A percentile compares a stretch with the other conserved stretches of the same genome.
Conservation (phyloP, 345 rosid species). For the Ceriops tagal region DNA sequence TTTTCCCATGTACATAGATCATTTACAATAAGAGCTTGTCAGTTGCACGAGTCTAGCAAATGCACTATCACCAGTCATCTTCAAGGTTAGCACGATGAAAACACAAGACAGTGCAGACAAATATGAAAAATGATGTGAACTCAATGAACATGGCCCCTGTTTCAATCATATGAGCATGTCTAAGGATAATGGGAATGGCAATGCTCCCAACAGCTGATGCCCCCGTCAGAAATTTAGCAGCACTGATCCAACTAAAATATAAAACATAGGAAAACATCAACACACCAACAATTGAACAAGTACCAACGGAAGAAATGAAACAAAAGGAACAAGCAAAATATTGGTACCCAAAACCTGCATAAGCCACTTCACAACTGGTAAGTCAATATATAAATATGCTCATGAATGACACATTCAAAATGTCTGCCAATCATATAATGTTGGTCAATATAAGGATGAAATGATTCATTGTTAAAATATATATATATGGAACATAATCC, state of each 20-base stretch:
- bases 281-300: too few species aligned
- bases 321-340: neutral
- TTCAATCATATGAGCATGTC: conserved; percentile 89
- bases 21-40: neutral
- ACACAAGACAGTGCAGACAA: conserved; percentile 91
- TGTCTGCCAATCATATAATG: too few species aligned
- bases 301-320: too few species aligned
- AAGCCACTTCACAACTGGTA: too few species aligned
- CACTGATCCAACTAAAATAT: conserved; percentile 78
- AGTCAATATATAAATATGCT: too few species aligned
- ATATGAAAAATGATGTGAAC: conserved; percentile 92
- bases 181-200: conserved; percentile 88
- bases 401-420: too few species aligned
- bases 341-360: too few species aligned
- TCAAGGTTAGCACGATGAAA: conserved; percentile 90
- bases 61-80: conserved; percentile 65
- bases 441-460: too few species aligned
- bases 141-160: conserved; percentile 96
- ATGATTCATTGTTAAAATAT: too few species aligned
- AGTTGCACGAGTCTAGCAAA: conserved; percentile 1
- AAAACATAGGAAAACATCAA: neutral
- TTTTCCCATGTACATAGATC: conserved; percentile 9
- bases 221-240: conserved; percentile 94
- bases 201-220: conserved; percentile 90
- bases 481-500: too few species aligned